These are phyloP conservation scores for Tubosaeta brunneosetosa DNA, from an alignment of 768 basidiomycete genomes.

Conservation along the genomic window DNA sequence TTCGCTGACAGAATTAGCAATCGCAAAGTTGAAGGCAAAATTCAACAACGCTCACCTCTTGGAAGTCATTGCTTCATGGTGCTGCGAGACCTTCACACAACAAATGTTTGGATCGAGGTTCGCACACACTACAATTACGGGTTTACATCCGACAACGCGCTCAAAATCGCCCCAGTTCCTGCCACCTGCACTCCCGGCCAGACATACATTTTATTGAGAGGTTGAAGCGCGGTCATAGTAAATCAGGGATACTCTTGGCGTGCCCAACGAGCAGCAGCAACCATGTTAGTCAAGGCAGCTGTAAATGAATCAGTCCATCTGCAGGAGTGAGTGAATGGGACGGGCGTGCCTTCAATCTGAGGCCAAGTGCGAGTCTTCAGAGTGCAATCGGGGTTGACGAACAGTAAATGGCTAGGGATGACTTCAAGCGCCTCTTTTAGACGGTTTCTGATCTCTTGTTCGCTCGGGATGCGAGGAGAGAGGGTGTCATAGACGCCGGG, in stretches of 20 bases:
- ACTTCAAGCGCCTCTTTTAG: constrained; percentile 78
- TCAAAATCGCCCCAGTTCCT: constrained; percentile 30
- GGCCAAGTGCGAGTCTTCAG: constrained; percentile 98
- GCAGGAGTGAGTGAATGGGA: background rate
- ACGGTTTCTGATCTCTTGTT: constrained; percentile 92
- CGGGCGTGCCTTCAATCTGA: constrained; percentile 74
- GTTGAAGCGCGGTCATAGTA: constrained; percentile 74
- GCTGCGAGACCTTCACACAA: too few relatives aligned
- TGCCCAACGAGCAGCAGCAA: constrained; percentile 91
- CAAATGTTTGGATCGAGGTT: too few relatives aligned
- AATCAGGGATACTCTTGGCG: constrained; percentile 66
- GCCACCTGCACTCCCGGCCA: constrained; percentile 17
- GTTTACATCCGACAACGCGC: constrained; percentile 72
- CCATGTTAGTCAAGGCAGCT: constrained; percentile 81
- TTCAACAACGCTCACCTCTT: too few relatives aligned
- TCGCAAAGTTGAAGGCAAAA: too few relatives aligned
- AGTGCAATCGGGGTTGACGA: constrained; percentile 97
- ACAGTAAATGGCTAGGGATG: constrained; percentile 71
- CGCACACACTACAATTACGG: constrained; percentile 36
- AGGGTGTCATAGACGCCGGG: constrained; percentile 99
- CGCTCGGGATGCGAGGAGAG: constrained; percentile 93
- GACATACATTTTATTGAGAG: constrained; percentile 60
- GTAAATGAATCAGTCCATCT: constrained; percentile 8
- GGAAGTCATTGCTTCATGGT: too few relatives aligned
- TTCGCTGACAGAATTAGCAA: too few relatives aligned